Evolutionary conservation across 169 alveolate genomes (phyloP).

Genomic region (Babesia ovis): DNA sequence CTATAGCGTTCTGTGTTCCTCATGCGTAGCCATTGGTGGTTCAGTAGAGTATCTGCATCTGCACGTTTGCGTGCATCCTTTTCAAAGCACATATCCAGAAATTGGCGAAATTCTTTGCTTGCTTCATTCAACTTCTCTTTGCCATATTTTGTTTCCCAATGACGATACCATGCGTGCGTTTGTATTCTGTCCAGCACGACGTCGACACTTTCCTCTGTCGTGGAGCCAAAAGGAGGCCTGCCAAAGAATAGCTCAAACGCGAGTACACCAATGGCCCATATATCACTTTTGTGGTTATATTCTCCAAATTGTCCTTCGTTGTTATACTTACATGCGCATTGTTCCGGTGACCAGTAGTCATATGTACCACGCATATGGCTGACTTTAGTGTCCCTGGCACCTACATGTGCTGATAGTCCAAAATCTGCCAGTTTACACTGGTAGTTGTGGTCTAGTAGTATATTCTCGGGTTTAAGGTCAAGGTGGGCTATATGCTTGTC

Average conservation of each 20-base stretch:
- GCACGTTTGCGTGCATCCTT: slow-evolving; percentile 74
- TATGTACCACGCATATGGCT: slow-evolving; percentile 66
- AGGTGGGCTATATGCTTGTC: slow-evolving; percentile 85
- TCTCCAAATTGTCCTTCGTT: slow-evolving; percentile 71
- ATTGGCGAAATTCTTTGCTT: slow-evolving; percentile 68
- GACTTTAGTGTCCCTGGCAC: slow-evolving; percentile 66
- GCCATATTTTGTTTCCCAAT: slow-evolving; percentile 54
- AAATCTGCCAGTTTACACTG: slow-evolving; percentile 82
- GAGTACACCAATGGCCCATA: slow-evolving; percentile 83
- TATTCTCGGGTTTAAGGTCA: slow-evolving; percentile 84
- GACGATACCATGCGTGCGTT: slow-evolving; percentile 65
- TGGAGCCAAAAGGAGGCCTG: slow-evolving; percentile 78
- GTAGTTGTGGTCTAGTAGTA: slow-evolving; percentile 78
- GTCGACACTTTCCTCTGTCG: slow-evolving; percentile 70
- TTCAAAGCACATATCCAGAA: slow-evolving; percentile 72
- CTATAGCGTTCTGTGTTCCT: slow-evolving; percentile 68
- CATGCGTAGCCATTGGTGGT: slow-evolving; percentile 73
- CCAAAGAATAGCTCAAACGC: slow-evolving; percentile 82
- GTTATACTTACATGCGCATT: slow-evolving; percentile 75
- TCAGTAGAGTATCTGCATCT: slow-evolving; percentile 63
- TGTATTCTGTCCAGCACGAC: slow-evolving; percentile 71
- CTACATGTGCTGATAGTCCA: slow-evolving; percentile 85
- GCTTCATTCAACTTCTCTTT: slow-evolving; percentile 49
- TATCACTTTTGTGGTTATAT: slow-evolving; percentile 81
- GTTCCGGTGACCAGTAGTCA: slow-evolving; percentile 84